These are phyloP conservation scores for Penicillium alfredii DNA, from an alignment of 495 filamentous ascomycete species.

Conservation along the genomic window DNA sequence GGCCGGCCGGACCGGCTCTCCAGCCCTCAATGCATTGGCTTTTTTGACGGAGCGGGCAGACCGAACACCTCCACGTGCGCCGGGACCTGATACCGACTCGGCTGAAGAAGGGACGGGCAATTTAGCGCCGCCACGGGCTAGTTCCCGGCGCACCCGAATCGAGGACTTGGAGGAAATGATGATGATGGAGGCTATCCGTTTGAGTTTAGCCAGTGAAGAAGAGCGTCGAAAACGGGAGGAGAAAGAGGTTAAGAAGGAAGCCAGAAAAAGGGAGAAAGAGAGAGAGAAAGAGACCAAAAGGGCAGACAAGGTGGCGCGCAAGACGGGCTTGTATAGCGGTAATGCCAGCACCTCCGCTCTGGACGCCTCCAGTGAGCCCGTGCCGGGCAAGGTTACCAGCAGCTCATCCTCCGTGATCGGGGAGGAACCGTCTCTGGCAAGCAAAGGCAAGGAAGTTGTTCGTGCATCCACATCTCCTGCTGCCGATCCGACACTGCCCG, in stretches of 20 bases:
- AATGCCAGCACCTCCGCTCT: constrained; percentile 40
- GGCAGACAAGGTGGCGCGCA: constrained; percentile 58
- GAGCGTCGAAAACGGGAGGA: constrained; percentile 76
- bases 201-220: constrained; percentile 86
- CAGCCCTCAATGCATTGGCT: constrained; percentile 47
- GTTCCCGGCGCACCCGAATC: constrained; percentile 59
- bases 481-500: not conserved
- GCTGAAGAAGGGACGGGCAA: constrained; percentile 40
- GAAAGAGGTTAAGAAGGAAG: constrained; percentile 72
- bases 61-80: constrained; percentile 22
- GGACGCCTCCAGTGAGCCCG: constrained; percentile 22
- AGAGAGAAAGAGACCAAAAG: constrained; percentile 79
- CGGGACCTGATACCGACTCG: constrained; percentile 30
- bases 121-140: constrained; percentile 46
- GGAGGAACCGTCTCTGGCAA: constrained; percentile 30
- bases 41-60: constrained; percentile 43
- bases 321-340: constrained; percentile 46
- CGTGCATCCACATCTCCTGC: constrained; percentile 33
- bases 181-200: constrained; percentile 92
- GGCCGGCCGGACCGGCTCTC: constrained; percentile 35
- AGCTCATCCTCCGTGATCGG: constrained; percentile 32
- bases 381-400: constrained; percentile 27
- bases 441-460: constrained; percentile 82
- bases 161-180: constrained; percentile 96
- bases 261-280: constrained; percentile 77